phyloP scores from a whole-genome alignment of 169 alveolate genomes.

The Eimeria falciformis region DNA sequence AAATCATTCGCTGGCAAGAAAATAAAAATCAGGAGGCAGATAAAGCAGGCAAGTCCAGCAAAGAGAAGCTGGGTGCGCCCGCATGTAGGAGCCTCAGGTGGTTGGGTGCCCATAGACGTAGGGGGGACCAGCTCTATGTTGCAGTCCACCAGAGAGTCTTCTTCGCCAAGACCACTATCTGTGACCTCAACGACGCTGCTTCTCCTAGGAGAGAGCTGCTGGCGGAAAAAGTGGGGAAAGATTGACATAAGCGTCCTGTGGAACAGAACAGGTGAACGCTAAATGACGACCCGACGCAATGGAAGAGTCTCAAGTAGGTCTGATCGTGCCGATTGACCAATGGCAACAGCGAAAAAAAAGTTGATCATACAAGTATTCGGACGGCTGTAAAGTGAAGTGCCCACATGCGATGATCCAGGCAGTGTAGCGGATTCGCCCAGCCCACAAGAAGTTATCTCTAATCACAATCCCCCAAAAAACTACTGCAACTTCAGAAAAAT shows the following conservation, averaged over 20 bases:
- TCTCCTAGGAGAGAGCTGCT: constrained; percentile 58
- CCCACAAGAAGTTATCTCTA: no score
- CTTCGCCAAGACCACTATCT: constrained; percentile 31
- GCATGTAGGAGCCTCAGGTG: background rate
- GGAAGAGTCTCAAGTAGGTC: no score
- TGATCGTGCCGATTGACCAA: no score
- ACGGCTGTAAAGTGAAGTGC: no score
- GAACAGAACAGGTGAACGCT: no score
- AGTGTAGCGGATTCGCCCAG: no score
- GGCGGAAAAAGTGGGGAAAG: constrained; percentile 64
- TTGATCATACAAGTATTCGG: no score
- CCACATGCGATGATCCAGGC: no score
- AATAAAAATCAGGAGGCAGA: background rate
- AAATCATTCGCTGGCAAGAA: constrained; percentile 19
- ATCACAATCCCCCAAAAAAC: no score
- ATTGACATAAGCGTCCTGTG: constrained; percentile 34
- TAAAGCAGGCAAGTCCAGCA: background rate
- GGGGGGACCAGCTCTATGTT: background rate
- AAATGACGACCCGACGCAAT: no score
- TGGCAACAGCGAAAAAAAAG: no score
- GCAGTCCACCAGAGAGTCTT: background rate
- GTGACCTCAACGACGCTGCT: constrained; percentile 37
- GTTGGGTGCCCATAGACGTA: background rate
- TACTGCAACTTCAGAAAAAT: no score
- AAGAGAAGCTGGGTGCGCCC: constrained; percentile 7